Evolutionary conservation across 352 stramenopile genomes (phyloP).

Genomic region (Phytophthora quininea): DNA sequence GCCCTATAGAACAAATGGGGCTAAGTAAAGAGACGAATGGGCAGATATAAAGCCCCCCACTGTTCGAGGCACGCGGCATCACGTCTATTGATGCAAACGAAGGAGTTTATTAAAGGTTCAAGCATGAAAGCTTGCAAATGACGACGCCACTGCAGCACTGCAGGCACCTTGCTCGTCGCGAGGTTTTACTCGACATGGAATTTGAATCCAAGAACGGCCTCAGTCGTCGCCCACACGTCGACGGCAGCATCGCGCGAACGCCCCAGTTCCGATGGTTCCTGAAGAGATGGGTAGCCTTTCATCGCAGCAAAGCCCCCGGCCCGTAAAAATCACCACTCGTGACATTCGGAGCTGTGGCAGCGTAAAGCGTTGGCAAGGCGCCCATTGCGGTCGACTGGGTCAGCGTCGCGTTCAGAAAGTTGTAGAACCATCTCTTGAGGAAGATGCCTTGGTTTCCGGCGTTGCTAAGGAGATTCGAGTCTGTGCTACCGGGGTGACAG

Average conservation of each 20-base stretch:
- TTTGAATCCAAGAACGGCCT: constrained; percentile 7
- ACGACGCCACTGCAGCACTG: too few relatives aligned
- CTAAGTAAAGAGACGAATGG: too few relatives aligned
- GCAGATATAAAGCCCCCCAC: too few relatives aligned
- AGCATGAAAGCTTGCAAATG: too few relatives aligned
- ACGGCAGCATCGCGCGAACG: constrained; percentile 26
- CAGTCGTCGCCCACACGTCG: constrained; percentile 56
- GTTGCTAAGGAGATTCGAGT: constrained; percentile 32
- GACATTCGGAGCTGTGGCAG: constrained; percentile 30
- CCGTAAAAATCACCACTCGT: constrained; percentile 32
- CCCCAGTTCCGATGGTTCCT: constrained; percentile 34
- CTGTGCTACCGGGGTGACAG: constrained; percentile 40
- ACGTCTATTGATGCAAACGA: too few relatives aligned
- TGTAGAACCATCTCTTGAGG: constrained; percentile 30
- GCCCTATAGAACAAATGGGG: too few relatives aligned
- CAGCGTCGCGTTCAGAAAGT: background rate
- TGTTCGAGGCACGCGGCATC: too few relatives aligned
- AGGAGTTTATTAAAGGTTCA: too few relatives aligned
- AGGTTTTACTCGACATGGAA: too few relatives aligned
- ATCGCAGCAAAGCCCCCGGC: constrained; percentile 13
- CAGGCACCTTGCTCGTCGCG: too few relatives aligned
- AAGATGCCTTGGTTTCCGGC: constrained; percentile 3
- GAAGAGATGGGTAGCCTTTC: constrained; percentile 35
- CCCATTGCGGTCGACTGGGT: constrained; percentile 39
- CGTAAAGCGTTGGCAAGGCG: constrained; percentile 48